Conservation (phyloP, 2,329 filamentous ascomycete species). For the Hyphodiscus sp. region DNA sequence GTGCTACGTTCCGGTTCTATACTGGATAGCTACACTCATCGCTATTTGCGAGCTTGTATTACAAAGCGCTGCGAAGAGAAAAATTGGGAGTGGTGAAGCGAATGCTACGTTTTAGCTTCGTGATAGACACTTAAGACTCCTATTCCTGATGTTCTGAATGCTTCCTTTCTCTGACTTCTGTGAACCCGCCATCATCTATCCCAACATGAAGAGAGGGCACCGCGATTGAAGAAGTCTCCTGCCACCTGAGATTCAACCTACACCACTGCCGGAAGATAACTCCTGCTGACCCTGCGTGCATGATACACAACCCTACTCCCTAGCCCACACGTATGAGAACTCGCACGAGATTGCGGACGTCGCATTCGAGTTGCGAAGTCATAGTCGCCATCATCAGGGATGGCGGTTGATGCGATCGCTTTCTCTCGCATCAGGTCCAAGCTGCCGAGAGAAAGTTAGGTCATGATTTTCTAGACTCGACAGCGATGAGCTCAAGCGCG, state of each 20-base stretch:
- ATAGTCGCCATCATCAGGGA: slow-evolving; percentile 17
- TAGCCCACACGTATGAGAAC: slow-evolving; percentile 18
- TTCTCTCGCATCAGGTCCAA: slow-evolving; percentile 29
- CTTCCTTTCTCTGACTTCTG: too few relatives aligned
- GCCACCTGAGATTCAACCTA: not conserved
- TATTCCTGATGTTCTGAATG: too few relatives aligned
- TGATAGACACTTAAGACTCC: too few relatives aligned
- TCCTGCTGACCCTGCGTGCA: slow-evolving; percentile 23
- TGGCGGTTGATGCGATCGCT: slow-evolving; percentile 27
- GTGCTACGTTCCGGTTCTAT: too few relatives aligned
- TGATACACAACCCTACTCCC: slow-evolving; percentile 20
- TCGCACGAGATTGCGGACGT: slow-evolving; percentile 14
- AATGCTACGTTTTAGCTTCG: too few relatives aligned
- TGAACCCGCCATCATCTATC: too few relatives aligned
- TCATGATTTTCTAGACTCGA: not conserved
- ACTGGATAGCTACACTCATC: too few relatives aligned
- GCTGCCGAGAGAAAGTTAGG: slow-evolving; percentile 10
- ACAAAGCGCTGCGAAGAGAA: too few relatives aligned
- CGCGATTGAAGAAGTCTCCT: slow-evolving; percentile 22
- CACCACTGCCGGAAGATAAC: not conserved
- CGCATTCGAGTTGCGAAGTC: slow-evolving; percentile 6
- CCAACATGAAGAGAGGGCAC: too few relatives aligned
- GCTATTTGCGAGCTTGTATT: too few relatives aligned
- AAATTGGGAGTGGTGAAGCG: too few relatives aligned
- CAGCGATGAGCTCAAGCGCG: not conserved